Conservation (phyloP, 1,139 yeast genomes). For the Protomyces inouyei region DNA sequence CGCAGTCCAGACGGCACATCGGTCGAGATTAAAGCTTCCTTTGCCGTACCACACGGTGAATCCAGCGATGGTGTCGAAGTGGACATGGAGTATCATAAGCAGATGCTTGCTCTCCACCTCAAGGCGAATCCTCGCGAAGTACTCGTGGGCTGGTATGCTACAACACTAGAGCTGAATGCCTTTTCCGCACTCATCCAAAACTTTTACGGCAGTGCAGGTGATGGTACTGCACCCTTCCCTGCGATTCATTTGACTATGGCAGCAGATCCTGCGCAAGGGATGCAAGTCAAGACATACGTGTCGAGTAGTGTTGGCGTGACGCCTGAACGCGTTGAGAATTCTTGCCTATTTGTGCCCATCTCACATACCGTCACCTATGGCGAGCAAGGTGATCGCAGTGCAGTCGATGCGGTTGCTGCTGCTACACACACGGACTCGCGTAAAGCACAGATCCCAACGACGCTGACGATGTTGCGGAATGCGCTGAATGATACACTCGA, state of each 20-base stretch:
- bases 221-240: conserved; percentile 54
- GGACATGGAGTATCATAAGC: conserved; percentile 68
- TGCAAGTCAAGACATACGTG: conserved; percentile 61
- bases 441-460: conserved; percentile 42
- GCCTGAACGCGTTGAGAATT: conserved; percentile 47
- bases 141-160: conserved; percentile 87
- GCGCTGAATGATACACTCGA: conserved; percentile 55
- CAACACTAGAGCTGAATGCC: conserved; percentile 60
- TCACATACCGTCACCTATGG: conserved; percentile 59
- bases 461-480: conserved; percentile 49
- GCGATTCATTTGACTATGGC: conserved; percentile 70
- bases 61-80: conserved; percentile 64
- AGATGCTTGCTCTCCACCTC: conserved; percentile 67
- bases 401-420: conserved; percentile 42
- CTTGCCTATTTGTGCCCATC: conserved; percentile 74
- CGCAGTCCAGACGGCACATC: conserved; percentile 84
- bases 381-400: conserved; percentile 54
- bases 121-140: conserved; percentile 74
- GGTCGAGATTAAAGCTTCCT: conserved; percentile 69
- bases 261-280: conserved; percentile 42
- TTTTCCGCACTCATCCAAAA: conserved; percentile 82
- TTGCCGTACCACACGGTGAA: conserved; percentile 77
- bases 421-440: conserved; percentile 40
- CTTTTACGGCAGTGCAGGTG: conserved; percentile 51
- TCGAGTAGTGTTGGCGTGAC: conserved; percentile 68